phyloP scores from a whole-genome alignment of 768 basidiomycete genomes.

The Boletus rubropictus region DNA sequence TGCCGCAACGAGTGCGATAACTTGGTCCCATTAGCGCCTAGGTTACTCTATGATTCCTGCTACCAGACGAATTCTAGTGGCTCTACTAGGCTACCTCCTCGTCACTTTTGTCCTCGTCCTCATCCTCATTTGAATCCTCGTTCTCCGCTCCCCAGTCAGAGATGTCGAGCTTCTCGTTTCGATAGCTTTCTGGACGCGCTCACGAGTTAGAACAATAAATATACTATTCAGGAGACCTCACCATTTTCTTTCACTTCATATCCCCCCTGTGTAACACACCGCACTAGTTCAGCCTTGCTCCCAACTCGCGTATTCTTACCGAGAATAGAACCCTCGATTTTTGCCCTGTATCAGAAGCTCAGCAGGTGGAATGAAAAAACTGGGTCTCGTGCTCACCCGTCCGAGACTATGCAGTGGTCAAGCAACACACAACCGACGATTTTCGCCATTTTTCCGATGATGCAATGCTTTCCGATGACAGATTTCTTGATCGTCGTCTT shows the following conservation, averaged over 20 bases:
- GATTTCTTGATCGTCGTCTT: constrained; percentile 74
- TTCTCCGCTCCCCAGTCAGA: constrained; percentile 48
- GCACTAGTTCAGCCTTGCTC: constrained; percentile 57
- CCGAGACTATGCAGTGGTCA: constrained; percentile 84
- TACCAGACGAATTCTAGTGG: neutral
- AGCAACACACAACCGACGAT: constrained; percentile 77
- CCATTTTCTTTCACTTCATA: constrained; percentile 67
- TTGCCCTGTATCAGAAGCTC: constrained; percentile 44
- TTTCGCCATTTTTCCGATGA: constrained; percentile 80
- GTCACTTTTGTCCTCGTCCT: constrained; percentile 9
- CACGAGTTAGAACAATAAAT: neutral
- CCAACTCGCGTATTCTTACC: constrained; percentile 73
- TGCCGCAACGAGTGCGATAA: constrained; percentile 19
- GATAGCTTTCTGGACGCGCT: constrained; percentile 40
- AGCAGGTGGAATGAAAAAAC: neutral
- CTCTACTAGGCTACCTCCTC: constrained; percentile 7
- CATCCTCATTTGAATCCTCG: constrained; percentile 23
- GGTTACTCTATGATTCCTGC: neutral
- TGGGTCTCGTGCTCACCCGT: constrained; percentile 50
- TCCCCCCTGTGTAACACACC: constrained; percentile 71
- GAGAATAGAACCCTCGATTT: constrained; percentile 70
- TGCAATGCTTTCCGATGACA: constrained; percentile 75
- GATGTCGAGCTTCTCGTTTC: constrained; percentile 51
- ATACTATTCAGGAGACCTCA: constrained; percentile 23
- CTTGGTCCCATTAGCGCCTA: constrained; percentile 1